phyloP scores from a whole-genome alignment of 2,329 filamentous ascomycete species.

The Colletotrichum chrysophilum region DNA sequence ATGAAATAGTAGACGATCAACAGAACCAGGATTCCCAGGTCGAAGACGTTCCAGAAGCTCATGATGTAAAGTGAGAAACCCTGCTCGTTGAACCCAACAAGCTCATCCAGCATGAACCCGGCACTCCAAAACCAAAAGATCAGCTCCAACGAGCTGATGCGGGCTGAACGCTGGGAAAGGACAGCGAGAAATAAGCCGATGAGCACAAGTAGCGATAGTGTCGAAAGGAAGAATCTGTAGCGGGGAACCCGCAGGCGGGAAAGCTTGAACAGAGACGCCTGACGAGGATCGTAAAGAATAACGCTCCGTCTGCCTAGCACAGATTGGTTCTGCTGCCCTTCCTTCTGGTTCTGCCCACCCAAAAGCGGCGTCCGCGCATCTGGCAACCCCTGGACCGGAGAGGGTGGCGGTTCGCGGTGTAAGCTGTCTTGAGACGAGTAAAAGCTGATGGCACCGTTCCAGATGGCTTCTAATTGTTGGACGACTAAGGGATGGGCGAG shows the following conservation, averaged over 20 bases:
- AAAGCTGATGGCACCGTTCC: conserved; percentile 95
- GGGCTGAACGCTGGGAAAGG: conserved; percentile 73
- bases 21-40: conserved; percentile 85
- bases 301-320: conserved; percentile 71
- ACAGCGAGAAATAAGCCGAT: conserved; percentile 87
- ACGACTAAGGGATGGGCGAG: conserved; percentile 90
- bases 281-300: conserved; percentile 85
- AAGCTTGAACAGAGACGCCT: conserved; percentile 90
- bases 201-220: conserved; percentile 83
- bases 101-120: conserved; percentile 94
- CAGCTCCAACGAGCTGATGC: conserved; percentile 84
- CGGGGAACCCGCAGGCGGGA: conserved; percentile 89
- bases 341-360: conserved; percentile 36
- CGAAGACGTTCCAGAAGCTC: conserved; percentile 97
- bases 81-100: conserved; percentile 96
- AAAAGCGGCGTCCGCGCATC: conserved; percentile 59
- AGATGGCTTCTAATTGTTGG: conserved; percentile 95
- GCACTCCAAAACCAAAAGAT: conserved; percentile 98
- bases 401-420: conserved; percentile 63
- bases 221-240: conserved; percentile 90
- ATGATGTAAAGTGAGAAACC: conserved; percentile 96
- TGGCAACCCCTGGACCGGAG: conserved; percentile 34
- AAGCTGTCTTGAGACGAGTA: conserved; percentile 87
- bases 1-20: conserved; percentile 90
- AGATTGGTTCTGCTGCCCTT: conserved; percentile 30